Base-by-base conservation (phyloP, 768 basidiomycete species). In the Boletus rufocinnamomeus region DNA sequence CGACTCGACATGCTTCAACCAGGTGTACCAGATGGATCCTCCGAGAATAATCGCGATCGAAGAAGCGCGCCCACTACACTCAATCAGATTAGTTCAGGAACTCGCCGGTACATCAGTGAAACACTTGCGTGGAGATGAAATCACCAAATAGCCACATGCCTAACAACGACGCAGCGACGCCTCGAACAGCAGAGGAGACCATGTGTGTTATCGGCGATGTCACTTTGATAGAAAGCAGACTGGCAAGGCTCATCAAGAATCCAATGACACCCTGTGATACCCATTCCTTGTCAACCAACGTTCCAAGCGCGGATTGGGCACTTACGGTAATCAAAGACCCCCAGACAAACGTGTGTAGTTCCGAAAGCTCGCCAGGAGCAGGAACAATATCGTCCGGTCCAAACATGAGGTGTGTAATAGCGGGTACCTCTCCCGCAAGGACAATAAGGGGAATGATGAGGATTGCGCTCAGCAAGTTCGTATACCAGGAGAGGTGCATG, bases 121-220 rank as follows among this genome's bases (percentile, higher is more conserved):
- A 45, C 6, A 81, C 88, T 70, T 72, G 89, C 93, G 75, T 79
- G 5, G 91, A 89, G 63, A 98, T 84, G 58, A 91, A 69, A 50
- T 98, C 95, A 28, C 77, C 70, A 75, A 97, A 97, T 21, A 93
- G 62, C 84, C 82, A 89, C 72, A 89, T 80, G 25, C 87, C 92
- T 16, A 97, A 79, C 46, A 95, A 70, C 6, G 93, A 92, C n/a
- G 89, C 92, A 1, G 93, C 86, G 28, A 98, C 95, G 19, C 96
- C 95, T 54, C 95, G 89, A 5, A 96, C 93, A 21, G 96, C 95
- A 13, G 94, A 94, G 4, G 93, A 95, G 28, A 97, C 79, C 95
- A 98, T 98, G 73, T 98, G 95, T 3, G 95, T 95, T 71, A 98
- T 94, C 16, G 95, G 95, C 1, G 94, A 96, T 9, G 95, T 98